Base-by-base conservation (phyloP, 2,329 filamentous ascomycete species). In the Trichoderma sp. region DNA sequence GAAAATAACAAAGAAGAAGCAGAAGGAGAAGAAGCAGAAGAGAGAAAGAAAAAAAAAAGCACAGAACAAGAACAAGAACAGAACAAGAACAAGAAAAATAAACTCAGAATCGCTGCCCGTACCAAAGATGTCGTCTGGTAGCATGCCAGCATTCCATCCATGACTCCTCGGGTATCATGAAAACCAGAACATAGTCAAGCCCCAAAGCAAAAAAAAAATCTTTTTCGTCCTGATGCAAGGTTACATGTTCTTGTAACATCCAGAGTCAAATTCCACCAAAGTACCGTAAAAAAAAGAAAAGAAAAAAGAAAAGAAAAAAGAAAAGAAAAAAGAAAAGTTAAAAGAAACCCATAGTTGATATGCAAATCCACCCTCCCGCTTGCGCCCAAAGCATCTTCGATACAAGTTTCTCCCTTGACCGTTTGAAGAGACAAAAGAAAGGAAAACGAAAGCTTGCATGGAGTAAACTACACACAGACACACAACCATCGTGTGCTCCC, bases 91-190 rank as follows among this genome's bases (percentile, higher is more conserved):
- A n/a, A n/a, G n/a, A n/a, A n/a, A n/a, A 27, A 15, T 39, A 63
- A 57, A 57, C 12, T 37, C 19, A 39, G 59, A 63, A 29, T 53
- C 59, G 59, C 59, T 37, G 45, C 17, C 45, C 34, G 34, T 53
- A 27, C 45, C 48, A 63, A 52, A 63, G 32, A 53, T 29, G 37
- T 39, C 42, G 53, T 64, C 53, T 53, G 45, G 60, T 59, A 59
- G 60, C 58, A 34, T 35, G 53, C 53, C 70, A 68, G 70, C 61
- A 42, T 19, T 53, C 66, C 69, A 70, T n/a, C 68, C 70, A 69
- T 73, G 71, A 73, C 69, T 71, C 57, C 69, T 71, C 69, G 75
- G 76, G 76, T 77, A 77, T 77, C 76, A 72, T 76, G 71, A 74
- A 76, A 75, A 72, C 70, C 73, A 73, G 68, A 69, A 72, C 69